These are phyloP conservation scores for Leccinum subgranulosum DNA, from an alignment of 768 basidiomycete species.

Conservation along the genomic window DNA sequence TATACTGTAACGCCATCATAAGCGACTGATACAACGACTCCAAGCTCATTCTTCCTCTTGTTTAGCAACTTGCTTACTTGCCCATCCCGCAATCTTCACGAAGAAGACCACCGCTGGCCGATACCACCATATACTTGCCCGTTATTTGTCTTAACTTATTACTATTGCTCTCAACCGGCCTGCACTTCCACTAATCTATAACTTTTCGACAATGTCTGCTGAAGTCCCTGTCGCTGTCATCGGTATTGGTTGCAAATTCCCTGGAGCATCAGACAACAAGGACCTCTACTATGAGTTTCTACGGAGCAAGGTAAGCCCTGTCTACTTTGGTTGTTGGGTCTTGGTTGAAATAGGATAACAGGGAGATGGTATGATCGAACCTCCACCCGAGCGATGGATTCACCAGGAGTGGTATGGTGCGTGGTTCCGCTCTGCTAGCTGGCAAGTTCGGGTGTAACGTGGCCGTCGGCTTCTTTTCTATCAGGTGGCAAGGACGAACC, in stretches of 20 bases:
- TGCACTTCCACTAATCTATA: neutral
- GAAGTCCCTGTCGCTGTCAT: constrained; percentile 28
- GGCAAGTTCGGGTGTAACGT: neutral
- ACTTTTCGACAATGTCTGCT: constrained; percentile 24
- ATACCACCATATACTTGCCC: neutral
- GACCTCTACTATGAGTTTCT: constrained; percentile 30
- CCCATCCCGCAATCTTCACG: neutral
- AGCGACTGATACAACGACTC: neutral
- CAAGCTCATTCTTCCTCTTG: neutral
- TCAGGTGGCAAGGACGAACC: constrained; percentile 31
- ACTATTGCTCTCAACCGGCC: neutral
- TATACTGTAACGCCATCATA: constrained; percentile 1
- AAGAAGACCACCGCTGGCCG: neutral
- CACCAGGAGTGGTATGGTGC: constrained; percentile 31
- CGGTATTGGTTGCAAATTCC: constrained; percentile 33
- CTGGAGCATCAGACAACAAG: constrained; percentile 31
- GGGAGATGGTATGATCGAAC: constrained; percentile 31
- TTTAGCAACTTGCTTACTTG: neutral
- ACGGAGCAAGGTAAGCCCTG: constrained; percentile 23
- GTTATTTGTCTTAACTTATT: neutral
- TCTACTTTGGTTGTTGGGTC: neutral
- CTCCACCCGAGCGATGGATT: constrained; percentile 28
- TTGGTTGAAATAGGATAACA: neutral
- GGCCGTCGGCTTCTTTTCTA: neutral
- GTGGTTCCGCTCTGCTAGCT: neutral